phyloP scores from a whole-genome alignment of 148 eudicot species.

The Rhododendron mucronatum region DNA sequence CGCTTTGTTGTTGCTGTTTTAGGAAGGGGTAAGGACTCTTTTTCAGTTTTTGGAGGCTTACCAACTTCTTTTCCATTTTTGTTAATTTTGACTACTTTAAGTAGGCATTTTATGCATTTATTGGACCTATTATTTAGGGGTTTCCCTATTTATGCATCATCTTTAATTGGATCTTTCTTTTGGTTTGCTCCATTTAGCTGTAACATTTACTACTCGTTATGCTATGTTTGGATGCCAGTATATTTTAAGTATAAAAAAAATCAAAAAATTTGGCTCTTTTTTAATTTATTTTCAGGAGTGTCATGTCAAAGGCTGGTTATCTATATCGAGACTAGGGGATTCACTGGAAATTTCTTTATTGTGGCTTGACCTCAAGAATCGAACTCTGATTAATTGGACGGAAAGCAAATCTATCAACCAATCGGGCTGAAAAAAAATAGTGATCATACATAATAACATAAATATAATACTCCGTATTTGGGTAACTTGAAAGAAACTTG shows the following conservation, averaged over 20 bases:
- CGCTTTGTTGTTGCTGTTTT: neutral
- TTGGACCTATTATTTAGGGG: neutral
- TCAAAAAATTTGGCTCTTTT: neutral
- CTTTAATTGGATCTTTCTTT: neutral
- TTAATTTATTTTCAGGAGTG: neutral
- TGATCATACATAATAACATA: neutral
- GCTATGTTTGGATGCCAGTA: neutral
- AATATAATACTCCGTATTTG: neutral
- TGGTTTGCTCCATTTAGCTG: neutral
- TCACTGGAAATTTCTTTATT: neutral
- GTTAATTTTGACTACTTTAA: conserved; percentile 5
- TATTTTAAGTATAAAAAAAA: neutral
- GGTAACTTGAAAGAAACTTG: neutral
- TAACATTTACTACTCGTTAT: neutral
- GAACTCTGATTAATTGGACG: too few relatives aligned
- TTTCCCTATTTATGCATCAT: neutral
- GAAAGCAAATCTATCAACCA: neutral
- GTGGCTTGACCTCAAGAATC: too few relatives aligned
- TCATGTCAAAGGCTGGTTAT: neutral
- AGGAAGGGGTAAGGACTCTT: neutral
- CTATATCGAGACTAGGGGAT: neutral
- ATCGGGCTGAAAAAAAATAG: neutral
- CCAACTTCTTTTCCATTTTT: neutral
- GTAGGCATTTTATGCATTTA: neutral
- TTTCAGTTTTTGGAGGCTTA: conserved; percentile 5